Conservation (phyloP, 371 early-diverging fungal genomes). For the Rhizomucor miehei region DNA sequence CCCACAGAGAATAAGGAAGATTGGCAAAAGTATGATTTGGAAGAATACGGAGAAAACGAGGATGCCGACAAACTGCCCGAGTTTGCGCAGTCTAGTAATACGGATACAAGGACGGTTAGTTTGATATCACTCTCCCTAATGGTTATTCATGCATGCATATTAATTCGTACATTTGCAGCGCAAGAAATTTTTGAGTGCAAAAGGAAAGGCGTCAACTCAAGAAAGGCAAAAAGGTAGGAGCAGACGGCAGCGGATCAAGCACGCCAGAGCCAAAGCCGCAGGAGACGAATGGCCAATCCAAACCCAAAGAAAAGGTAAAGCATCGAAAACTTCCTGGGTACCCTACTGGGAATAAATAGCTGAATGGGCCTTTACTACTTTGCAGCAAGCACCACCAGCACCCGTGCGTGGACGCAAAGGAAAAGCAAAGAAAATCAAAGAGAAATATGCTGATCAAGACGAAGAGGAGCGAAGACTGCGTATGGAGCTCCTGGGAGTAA, state of each 20-base stretch:
- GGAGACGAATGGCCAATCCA: conserved; percentile 13
- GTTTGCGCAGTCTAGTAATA: conserved; percentile 10
- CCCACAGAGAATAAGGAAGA: conserved; percentile 8
- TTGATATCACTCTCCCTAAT: background rate
- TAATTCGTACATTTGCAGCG: conserved; percentile 1
- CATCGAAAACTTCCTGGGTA: background rate
- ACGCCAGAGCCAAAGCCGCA: conserved; percentile 9
- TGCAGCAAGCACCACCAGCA: conserved; percentile 25
- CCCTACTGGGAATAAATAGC: background rate
- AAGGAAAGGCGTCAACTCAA: conserved; percentile 75
- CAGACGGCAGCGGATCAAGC: conserved; percentile 16
- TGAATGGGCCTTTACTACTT: too few species aligned
- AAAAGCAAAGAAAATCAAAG: conserved; percentile 88
- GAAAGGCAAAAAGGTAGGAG: conserved; percentile 41
- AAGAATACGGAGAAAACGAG: conserved; percentile 65
- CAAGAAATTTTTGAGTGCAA: conserved; percentile 66
- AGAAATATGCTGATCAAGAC: conserved; percentile 92
- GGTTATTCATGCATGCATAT: background rate
- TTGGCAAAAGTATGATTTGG: conserved; percentile 68
- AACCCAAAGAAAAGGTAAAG: conserved; percentile 3
- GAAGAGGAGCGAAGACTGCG: conserved; percentile 87
- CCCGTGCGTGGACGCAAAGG: conserved; percentile 80
- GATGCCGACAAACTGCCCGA: conserved; percentile 34
- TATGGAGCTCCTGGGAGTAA: conserved; percentile 77
- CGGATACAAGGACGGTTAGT: background rate